Conservation (phyloP, 176 grass and related monocot genomes). For the Zea mays region Zm-B73-REFERENCE-NAM-5.0 NC_050099.1:142437001-142437500, state of each 20-base stretch:
- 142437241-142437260: too few relatives aligned
- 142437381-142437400: conserved; percentile 16
- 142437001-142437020: conserved; percentile 27
- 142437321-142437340: too few relatives aligned
- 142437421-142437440: conserved; percentile 8
- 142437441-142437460: conserved; percentile 57
- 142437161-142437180: background rate
- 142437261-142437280: too few relatives aligned
- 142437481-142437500: conserved; percentile 50
- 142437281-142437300: too few relatives aligned
- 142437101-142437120: background rate
- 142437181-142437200: conserved; percentile 14
- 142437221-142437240: too few relatives aligned
- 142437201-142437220: too few relatives aligned
- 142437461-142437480: conserved; percentile 51
- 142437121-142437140: background rate
- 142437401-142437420: background rate
- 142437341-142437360: too few relatives aligned
- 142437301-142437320: too few relatives aligned
- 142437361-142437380: background rate
- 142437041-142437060: conserved; percentile 9
- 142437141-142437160: background rate
- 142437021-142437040: background rate
- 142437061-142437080: conserved; percentile 31
- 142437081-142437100: conserved; percentile 36